Evolutionary conservation across 2,329 filamentous ascomycete genomes (phyloP).

Genomic region (Pestalotiopsis sp.): DNA sequence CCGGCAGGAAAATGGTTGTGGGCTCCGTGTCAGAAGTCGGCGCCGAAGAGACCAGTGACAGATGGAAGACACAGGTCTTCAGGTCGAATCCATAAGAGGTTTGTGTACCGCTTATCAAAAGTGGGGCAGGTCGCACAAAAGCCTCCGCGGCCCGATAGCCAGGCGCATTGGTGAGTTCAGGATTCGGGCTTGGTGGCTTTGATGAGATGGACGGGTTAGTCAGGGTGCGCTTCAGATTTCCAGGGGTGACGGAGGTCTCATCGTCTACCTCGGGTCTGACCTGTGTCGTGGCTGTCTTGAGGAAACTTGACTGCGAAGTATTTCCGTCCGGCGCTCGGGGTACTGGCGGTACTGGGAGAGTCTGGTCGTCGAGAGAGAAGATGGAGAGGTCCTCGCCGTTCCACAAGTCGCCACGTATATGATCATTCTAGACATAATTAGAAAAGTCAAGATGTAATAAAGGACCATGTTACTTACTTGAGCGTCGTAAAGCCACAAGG

Average conservation of each 20-base stretch:
- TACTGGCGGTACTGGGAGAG: conserved; percentile 54
- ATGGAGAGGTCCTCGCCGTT: conserved; percentile 97
- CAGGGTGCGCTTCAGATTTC: conserved; percentile 75
- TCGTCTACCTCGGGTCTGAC: conserved; percentile 47
- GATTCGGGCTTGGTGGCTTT: conserved; percentile 50
- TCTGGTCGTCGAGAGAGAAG: conserved; percentile 79
- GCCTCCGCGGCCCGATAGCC: conserved; percentile 92
- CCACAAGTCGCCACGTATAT: conserved; percentile 91
- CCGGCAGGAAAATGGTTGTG: conserved; percentile 84
- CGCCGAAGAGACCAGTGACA: conserved; percentile 66
- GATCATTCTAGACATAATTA: conserved; percentile 66
- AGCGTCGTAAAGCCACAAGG: conserved; percentile 84
- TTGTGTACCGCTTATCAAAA: conserved; percentile 73
- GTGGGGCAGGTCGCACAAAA: conserved; percentile 83
- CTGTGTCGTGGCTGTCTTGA: conserved; percentile 37
- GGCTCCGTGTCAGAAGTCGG: conserved; percentile 65
- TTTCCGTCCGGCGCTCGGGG: conserved; percentile 43
- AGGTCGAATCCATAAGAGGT: conserved; percentile 80
- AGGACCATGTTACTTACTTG: conserved; percentile 50
- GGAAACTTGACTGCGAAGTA: conserved; percentile 51
- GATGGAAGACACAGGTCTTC: conserved; percentile 73
- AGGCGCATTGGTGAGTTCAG: conserved; percentile 62
- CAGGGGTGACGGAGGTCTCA: conserved; percentile 67
- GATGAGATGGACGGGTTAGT: conserved; percentile 69
- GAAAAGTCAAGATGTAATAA: background rate